Conservation (phyloP, 768 basidiomycete genomes). For the Lentinula lateritia region DNA sequence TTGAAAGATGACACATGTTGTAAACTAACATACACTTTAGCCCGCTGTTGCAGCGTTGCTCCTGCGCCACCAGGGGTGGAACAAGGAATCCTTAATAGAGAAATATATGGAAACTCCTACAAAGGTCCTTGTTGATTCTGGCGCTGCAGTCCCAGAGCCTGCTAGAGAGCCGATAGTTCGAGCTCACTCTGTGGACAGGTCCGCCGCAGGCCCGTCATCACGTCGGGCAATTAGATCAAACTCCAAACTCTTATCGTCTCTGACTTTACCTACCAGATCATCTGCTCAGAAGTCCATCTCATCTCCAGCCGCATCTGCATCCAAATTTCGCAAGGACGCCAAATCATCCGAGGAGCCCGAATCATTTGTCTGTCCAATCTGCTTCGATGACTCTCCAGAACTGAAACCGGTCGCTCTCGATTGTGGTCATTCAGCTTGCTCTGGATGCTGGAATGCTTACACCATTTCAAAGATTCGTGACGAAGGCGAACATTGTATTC, state of each 20-base stretch:
- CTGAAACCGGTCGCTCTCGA: constrained; percentile 62
- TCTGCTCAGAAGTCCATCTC: constrained; percentile 21
- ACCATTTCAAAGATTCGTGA: constrained; percentile 74
- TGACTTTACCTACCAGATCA: constrained; percentile 20
- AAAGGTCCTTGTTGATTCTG: constrained; percentile 67
- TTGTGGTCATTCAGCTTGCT: constrained; percentile 85
- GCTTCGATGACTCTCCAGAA: constrained; percentile 71
- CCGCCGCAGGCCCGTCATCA: constrained; percentile 14
- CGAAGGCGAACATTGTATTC: constrained; percentile 67
- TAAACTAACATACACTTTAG: constrained; percentile 29
- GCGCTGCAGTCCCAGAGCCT: constrained; percentile 47
- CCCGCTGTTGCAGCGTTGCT: constrained; percentile 66
- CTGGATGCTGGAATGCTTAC: constrained; percentile 81
- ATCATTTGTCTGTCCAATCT: constrained; percentile 87
- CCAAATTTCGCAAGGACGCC: constrained; percentile 22
- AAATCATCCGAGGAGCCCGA: constrained; percentile 25
- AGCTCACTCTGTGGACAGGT: constrained; percentile 12
- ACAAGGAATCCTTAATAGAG: constrained; percentile 93
- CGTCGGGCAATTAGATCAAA: constrained; percentile 32
- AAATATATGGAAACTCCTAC: constrained; percentile 93
- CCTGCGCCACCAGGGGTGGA: constrained; percentile 85
- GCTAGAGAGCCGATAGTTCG: constrained; percentile 12
- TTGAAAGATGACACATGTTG: constrained; percentile 6
- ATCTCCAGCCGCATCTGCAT: constrained; percentile 8
- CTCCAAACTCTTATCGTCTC: constrained; percentile 31